Percentiles rank a stretch among this genome's conserved stretches.
phyloP scores from a whole-genome alignment of 371 early-diverging fungal genomes.

The Conidiobolus incongruus region DNA sequence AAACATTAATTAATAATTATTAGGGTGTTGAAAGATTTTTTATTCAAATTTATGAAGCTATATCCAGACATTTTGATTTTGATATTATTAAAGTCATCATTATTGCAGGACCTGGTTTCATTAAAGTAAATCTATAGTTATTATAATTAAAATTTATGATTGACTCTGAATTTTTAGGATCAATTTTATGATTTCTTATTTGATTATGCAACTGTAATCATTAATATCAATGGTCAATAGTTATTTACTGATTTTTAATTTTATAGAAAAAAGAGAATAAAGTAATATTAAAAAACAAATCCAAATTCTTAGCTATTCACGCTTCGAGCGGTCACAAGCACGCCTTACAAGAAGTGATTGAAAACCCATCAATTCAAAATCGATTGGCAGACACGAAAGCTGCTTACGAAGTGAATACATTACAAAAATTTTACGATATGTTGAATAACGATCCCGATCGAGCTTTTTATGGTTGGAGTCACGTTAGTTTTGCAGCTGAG shows the following conservation, averaged over 20 bases:
- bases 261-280: slow-evolving; percentile 59
- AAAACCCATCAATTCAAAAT: slow-evolving; percentile 55
- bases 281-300: slow-evolving; percentile 46
- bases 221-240: too few relatives aligned
- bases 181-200: too few relatives aligned
- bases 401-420: slow-evolving; percentile 53
- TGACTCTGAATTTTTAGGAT: slow-evolving; percentile 36
- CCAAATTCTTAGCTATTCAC: slow-evolving; percentile 74
- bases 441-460: slow-evolving; percentile 70
- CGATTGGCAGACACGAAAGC: slow-evolving; percentile 83
- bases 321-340: slow-evolving; percentile 90
- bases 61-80: slow-evolving; percentile 69
- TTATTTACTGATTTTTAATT: too few relatives aligned
- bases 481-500: slow-evolving; percentile 66
- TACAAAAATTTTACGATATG: slow-evolving; percentile 74
- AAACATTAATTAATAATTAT: background rate
- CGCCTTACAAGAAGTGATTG: slow-evolving; percentile 77
- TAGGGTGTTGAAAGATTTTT: slow-evolving; percentile 60
- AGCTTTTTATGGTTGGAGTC: slow-evolving; percentile 76
- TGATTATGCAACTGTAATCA: too few relatives aligned
- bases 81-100: slow-evolving; percentile 77
- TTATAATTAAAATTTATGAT: background rate
- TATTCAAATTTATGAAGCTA: slow-evolving; percentile 72
- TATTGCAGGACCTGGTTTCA: slow-evolving; percentile 87
- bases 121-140: slow-evolving; percentile 27